These are phyloP conservation scores for Oryza officinalis DNA, from an alignment of 176 grass and related monocot genomes.

Conservation along the genomic window DNA sequence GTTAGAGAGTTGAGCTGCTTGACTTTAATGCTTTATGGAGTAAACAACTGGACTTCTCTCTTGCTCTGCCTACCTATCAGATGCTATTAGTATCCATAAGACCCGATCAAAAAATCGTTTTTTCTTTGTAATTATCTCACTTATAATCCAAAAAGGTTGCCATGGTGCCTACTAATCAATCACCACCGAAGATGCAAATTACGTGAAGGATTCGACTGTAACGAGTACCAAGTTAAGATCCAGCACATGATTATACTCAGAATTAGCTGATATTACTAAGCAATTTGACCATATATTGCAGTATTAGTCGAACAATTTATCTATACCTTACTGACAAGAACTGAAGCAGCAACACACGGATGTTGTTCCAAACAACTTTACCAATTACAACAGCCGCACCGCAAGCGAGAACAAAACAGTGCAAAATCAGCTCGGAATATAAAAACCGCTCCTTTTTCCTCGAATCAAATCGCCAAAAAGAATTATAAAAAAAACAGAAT, in stretches of 20 bases:
- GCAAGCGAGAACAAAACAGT: background rate
- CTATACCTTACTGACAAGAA: background rate
- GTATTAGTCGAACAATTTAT: constrained; percentile 9
- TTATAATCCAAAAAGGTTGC: constrained; percentile 20
- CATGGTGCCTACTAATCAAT: constrained; percentile 29
- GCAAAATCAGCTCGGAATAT: background rate
- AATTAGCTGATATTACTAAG: background rate
- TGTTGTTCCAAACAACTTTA: background rate
- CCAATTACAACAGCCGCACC: background rate
- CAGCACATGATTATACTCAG: background rate
- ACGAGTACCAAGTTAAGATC: background rate
- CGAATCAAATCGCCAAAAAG: background rate
- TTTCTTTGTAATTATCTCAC: background rate
- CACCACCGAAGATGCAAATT: background rate
- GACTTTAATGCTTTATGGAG: background rate
- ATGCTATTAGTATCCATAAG: background rate
- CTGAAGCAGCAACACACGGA: background rate
- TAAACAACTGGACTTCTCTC: background rate
- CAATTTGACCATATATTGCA: background rate
- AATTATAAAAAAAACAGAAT: background rate
- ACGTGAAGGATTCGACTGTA: background rate
- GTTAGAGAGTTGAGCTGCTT: background rate
- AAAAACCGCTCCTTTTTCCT: background rate
- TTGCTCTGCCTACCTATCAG: background rate
- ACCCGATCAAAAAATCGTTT: background rate